Conservation (phyloP, 2,329 filamentous ascomycete genomes). For the Ceratocystis smalleyi region DNA sequence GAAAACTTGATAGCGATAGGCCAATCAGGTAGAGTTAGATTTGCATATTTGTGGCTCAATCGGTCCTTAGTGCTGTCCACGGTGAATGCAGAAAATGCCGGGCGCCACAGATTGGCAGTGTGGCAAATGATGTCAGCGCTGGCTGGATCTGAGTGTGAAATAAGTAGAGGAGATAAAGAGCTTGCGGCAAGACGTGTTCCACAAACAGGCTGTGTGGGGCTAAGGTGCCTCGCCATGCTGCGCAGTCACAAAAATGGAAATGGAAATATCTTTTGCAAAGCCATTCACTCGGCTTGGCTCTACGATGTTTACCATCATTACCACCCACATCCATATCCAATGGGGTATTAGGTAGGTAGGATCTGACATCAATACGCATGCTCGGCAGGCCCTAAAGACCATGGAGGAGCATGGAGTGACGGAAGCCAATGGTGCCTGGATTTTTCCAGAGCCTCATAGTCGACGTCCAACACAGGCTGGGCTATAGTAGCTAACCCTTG, state of each 20-base stretch:
- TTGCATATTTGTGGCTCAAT: constrained; percentile 3
- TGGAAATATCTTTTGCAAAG: too few species aligned
- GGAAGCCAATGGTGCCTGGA: too few species aligned
- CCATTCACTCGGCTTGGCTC: too few species aligned
- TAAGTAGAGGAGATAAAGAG: background rate
- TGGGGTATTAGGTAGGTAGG: too few species aligned
- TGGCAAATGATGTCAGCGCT: constrained; percentile 3
- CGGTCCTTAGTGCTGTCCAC: background rate
- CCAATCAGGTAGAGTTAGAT: constrained; percentile 14
- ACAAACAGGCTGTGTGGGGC: background rate
- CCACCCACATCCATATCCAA: too few species aligned
- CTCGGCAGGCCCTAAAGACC: too few species aligned
- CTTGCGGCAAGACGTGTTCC: background rate
- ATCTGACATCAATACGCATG: too few species aligned
- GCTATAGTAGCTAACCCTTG: background rate
- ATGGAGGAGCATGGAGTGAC: too few species aligned
- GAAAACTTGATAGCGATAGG: constrained; percentile 14
- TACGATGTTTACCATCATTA: too few species aligned
- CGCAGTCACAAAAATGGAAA: too few species aligned
- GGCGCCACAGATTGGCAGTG: background rate
- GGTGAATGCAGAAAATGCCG: background rate
- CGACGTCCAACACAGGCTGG: background rate
- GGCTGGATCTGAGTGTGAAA: background rate
- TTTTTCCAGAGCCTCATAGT: too few species aligned
- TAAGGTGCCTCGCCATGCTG: background rate